Evolutionary conservation across 2,329 filamentous ascomycete genomes (phyloP).

Genomic region (Sordariomycetes sp.): DNA sequence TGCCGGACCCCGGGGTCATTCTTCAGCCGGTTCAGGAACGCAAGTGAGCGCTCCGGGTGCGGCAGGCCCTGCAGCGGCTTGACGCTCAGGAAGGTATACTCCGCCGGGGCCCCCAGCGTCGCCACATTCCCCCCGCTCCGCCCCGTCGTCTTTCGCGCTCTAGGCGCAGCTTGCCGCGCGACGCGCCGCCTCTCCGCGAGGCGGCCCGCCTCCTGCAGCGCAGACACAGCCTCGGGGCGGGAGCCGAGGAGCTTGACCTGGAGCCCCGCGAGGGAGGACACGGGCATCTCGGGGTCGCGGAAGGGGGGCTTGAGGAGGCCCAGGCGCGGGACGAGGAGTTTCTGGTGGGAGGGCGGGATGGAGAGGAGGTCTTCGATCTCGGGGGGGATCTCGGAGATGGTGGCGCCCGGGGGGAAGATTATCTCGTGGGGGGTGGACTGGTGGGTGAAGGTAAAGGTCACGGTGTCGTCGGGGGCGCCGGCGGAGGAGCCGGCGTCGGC

Average conservation of each 20-base stretch:
- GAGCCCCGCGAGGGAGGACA: constrained; percentile 9
- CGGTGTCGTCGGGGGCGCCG: constrained; percentile 12
- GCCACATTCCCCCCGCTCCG: neutral
- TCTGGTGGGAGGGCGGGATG: constrained; percentile 52
- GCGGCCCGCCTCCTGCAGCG: neutral
- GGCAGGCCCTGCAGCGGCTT: constrained; percentile 68
- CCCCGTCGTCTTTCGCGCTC: constrained; percentile 12
- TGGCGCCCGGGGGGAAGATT: constrained; percentile 28
- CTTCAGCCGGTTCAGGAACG: constrained; percentile 62
- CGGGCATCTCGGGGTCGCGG: constrained; percentile 14
- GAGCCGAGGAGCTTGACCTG: constrained; percentile 5
- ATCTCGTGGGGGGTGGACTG: constrained; percentile 30
- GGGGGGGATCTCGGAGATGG: constrained; percentile 43
- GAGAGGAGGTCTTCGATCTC: constrained; percentile 40
- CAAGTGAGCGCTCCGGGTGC: constrained; percentile 54
- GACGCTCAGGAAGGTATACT: constrained; percentile 72
- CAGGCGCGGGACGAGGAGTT: constrained; percentile 42
- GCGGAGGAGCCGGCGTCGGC: constrained; percentile 3
- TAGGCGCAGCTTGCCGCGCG: constrained; percentile 9
- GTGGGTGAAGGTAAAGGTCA: constrained; percentile 31
- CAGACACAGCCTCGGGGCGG: constrained; percentile 1
- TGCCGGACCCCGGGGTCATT: constrained; percentile 76
- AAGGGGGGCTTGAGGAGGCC: constrained; percentile 6
- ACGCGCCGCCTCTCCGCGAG: constrained; percentile 3
- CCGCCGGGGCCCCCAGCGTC: constrained; percentile 29